Evolutionary conservation across 768 basidiomycete species (phyloP).

Genomic region (Tephrocybe sp.): DNA sequence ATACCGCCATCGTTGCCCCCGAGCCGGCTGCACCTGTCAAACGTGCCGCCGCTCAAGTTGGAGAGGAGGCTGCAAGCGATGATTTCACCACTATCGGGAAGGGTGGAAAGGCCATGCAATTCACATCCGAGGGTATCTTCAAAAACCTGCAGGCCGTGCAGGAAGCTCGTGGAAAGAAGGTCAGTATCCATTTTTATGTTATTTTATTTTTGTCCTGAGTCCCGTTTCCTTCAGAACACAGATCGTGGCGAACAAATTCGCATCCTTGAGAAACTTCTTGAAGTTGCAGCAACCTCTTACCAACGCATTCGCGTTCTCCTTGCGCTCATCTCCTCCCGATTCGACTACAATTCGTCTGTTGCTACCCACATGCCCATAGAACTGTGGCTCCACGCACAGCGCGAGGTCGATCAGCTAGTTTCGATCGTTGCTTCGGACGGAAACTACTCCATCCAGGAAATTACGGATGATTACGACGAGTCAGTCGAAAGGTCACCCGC

Average conservation of each 20-base stretch:
- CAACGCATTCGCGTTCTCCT: slow-evolving; percentile 94
- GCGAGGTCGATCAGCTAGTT: slow-evolving; percentile 87
- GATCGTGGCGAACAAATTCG: slow-evolving; percentile 94
- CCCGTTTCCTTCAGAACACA: slow-evolving; percentile 69
- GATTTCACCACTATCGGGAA: slow-evolving; percentile 91
- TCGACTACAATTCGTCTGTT: slow-evolving; percentile 93
- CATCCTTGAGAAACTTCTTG: slow-evolving; percentile 83
- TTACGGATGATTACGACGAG: slow-evolving; percentile 91
- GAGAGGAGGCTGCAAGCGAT: slow-evolving; percentile 52
- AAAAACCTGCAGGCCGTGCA: slow-evolving; percentile 90
- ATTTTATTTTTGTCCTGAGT: slow-evolving; percentile 2
- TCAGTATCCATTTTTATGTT: slow-evolving; percentile 29
- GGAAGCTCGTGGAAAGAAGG: slow-evolving; percentile 96
- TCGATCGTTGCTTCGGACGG: slow-evolving; percentile 71
- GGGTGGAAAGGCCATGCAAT: slow-evolving; percentile 81
- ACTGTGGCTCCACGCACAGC: slow-evolving; percentile 84
- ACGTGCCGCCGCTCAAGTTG: slow-evolving; percentile 32
- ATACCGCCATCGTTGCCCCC: slow-evolving; percentile 51
- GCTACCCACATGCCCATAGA: slow-evolving; percentile 90
- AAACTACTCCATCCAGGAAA: slow-evolving; percentile 82
- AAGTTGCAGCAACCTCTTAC: slow-evolving; percentile 85
- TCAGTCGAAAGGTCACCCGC: slow-evolving; percentile 77
- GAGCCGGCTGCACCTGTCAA: slow-evolving; percentile 40
- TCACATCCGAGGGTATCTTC: slow-evolving; percentile 84
- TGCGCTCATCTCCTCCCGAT: slow-evolving; percentile 90